Base-by-base conservation (phyloP, 805 yeast species). In the Zygosaccharomyces lentus region DNA sequence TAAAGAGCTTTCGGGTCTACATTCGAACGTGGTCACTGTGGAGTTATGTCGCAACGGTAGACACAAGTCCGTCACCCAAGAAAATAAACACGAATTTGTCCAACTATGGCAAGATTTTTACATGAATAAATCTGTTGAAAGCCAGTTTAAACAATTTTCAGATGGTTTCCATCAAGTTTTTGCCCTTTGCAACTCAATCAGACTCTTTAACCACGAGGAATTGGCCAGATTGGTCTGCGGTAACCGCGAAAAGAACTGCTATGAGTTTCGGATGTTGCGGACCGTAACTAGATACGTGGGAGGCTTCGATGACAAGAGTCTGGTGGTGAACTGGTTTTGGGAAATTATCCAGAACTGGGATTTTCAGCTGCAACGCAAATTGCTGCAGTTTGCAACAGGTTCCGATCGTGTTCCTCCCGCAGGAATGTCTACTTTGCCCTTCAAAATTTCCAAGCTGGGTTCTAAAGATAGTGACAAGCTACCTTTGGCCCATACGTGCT, bases 401-500 rank as follows among this genome's bases (percentile, higher is more conserved):
- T 83, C 95, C 1, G 96, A 88, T 58, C 70, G 96, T 37, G 73
- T 93, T 6, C 98, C 99, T 0, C 95, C 96, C 0, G 87, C 96
- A 0, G 99, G 99, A 0, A 73, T 88, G 24, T 82, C 85, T 25
- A 82, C 84, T 42, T 68, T 91, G 69, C 72, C 73, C 36, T 82
- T 93, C 57, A 82, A 82, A 49, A 77, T 91, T n/a, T 77, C 83
- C 12, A 75, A 76, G 45, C 45, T 78, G 10, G 76, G 75, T 0
- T 34, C 48, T 2, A 63, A 55, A 2, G 76, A 73, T 50, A 43
- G 48, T 9, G 56, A 69, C 9, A 69, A 65, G 6, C 66, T 90
- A 13, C 98, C 98, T 0, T 69, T 84, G 12, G 88, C 97, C 0
- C 98, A 91, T 61, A 93, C 98, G 0, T 91, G 99, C 57, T 91